Evolutionary conservation across 2,329 filamentous ascomycete genomes (phyloP).

Genomic region (Aureobasidium sp.): DNA sequence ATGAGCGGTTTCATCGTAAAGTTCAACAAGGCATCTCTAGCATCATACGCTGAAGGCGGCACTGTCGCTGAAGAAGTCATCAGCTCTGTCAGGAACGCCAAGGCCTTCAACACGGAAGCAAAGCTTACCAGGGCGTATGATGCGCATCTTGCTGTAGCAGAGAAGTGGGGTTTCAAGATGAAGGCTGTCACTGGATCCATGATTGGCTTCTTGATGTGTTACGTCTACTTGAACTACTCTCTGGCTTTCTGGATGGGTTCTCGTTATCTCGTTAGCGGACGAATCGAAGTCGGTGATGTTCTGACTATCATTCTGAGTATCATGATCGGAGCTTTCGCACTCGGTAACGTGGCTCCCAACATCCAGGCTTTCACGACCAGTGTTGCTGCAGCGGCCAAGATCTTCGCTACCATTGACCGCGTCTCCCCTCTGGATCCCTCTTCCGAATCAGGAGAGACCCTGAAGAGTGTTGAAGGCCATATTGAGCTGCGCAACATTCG

Average conservation of each 20-base stretch:
- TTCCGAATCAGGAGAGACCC: constrained; percentile 60
- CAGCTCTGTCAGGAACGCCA: constrained; percentile 84
- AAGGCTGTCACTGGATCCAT: constrained; percentile 69
- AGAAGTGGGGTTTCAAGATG: constrained; percentile 67
- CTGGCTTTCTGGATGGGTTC: constrained; percentile 85
- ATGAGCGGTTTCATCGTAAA: constrained; percentile 70
- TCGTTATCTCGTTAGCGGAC: constrained; percentile 60
- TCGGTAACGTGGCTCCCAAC: constrained; percentile 83
- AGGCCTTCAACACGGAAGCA: constrained; percentile 88
- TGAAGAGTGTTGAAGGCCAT: constrained; percentile 66
- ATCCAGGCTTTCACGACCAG: constrained; percentile 78
- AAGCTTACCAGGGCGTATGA: constrained; percentile 87
- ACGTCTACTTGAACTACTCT: constrained; percentile 81
- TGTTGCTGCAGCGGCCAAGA: constrained; percentile 79
- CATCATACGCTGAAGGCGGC: constrained; percentile 76
- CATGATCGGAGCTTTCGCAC: constrained; percentile 85
- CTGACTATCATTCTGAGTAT: constrained; percentile 83
- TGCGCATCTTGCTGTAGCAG: constrained; percentile 61
- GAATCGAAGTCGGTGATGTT: constrained; percentile 61
- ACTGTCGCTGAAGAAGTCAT: constrained; percentile 91
- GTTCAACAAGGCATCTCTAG: constrained; percentile 69
- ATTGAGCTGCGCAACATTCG: constrained; percentile 77
- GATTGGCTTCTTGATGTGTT: constrained; percentile 74
- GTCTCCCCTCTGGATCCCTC: constrained; percentile 74
- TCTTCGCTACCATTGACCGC: constrained; percentile 89